Evolutionary conservation across 345 rosid species (phyloP), one percentile per base, ranked within the genome.

Genomic region (Gossypium ekmanianum): DNA sequence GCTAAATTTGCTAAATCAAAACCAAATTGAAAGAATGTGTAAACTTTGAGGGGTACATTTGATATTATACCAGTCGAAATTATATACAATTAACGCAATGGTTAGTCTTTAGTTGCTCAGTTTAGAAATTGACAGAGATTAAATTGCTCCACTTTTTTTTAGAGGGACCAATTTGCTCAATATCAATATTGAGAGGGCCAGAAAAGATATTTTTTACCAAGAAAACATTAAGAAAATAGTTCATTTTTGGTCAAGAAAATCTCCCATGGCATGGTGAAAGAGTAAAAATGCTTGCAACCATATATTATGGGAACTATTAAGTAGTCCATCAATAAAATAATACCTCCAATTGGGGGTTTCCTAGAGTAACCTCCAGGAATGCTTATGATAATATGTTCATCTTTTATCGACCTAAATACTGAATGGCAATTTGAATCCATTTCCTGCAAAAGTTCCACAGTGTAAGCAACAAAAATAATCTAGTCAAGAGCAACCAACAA

Each of bases 311-410:
- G n/a, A 20, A 41, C 50, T 18, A 17, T 18, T 63, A 51, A 20
- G 67, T 59, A 62, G 44, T 48, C 16, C 2, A 48, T 52, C 55
- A 22, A 45, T 3, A 18, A 13, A 24, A 64, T 62, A 29, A 29
- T 86, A 92, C 97, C 97, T 89, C 92, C 90, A 78, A 92, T 10
- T 6, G 92, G 93, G 74, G 94, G 97, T 84, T 94, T 94, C 84
- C 97, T 86, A 4, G 93, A 90, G 84, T 87, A 94, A 74, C 84
- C 92, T 58, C 94, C 94, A 50, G 94, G 97, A 78, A 90, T 39
- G 83, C 94, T 94, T 51, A 94, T 76, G 70, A 92, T 70, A 16
- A 85, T 75, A 74, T 81, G 82, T 72, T 85, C 84, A 58, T 83
- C 81, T 68, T 81, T 80, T 43, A 90, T 41, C 67, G 78, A 68